phyloP scores from a whole-genome alignment of 495 filamentous ascomycete genomes.

The Penicillium subrubescens region DNA sequence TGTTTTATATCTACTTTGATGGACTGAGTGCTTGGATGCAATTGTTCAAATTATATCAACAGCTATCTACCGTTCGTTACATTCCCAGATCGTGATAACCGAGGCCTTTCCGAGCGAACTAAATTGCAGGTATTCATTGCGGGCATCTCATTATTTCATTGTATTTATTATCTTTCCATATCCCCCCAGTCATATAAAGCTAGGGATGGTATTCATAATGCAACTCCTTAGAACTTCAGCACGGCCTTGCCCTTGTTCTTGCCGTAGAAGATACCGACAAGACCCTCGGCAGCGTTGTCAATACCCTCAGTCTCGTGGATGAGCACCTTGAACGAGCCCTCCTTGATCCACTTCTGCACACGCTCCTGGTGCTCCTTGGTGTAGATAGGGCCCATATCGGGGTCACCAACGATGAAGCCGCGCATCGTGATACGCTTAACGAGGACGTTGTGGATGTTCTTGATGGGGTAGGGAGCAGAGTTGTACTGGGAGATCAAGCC shows the following conservation, averaged over 20 bases:
- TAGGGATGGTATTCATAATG: not conserved
- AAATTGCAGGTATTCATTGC: conserved; percentile 9
- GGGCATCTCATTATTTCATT: conserved; percentile 19
- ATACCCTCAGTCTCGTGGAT: conserved; percentile 74
- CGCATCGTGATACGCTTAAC: conserved; percentile 61
- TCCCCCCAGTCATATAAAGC: conserved; percentile 6
- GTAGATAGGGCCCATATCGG: conserved; percentile 71
- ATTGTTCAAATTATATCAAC: not conserved
- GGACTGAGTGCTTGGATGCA: not conserved
- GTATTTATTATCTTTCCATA: not conserved
- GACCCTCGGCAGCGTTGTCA: conserved; percentile 76
- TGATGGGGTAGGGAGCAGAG: conserved; percentile 64
- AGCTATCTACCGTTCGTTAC: not conserved
- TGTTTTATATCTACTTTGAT: not conserved
- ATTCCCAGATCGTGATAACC: conserved; percentile 12
- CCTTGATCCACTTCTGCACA: conserved; percentile 79
- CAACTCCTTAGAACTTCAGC: conserved; percentile 60
- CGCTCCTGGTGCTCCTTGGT: conserved; percentile 77
- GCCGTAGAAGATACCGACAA: conserved; percentile 84
- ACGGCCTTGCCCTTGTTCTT: conserved; percentile 94
- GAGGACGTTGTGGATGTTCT: conserved; percentile 60
- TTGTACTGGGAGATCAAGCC: conserved; percentile 85
- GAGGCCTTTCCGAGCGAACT: conserved; percentile 4
- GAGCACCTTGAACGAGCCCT: conserved; percentile 77
- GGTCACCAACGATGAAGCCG: conserved; percentile 77